Evolutionary conservation across 768 basidiomycete species (phyloP).

Genomic region (Boletus patriciae): DNA sequence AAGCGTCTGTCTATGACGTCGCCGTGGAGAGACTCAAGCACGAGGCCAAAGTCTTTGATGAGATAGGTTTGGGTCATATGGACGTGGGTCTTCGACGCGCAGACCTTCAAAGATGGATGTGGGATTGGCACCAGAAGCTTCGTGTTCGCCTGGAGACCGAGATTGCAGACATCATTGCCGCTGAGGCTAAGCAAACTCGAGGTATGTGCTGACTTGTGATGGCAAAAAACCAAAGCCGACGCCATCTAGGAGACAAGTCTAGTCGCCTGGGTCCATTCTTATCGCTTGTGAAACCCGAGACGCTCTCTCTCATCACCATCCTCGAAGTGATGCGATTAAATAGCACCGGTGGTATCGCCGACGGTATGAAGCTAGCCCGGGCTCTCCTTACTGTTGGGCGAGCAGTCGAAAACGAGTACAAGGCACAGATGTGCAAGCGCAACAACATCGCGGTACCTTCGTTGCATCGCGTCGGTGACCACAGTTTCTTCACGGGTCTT

Average conservation of each 20-base stretch:
- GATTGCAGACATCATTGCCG: slow-evolving; percentile 43
- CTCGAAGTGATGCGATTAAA: slow-evolving; percentile 84
- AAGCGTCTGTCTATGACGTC: slow-evolving; percentile 83
- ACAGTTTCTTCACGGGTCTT: slow-evolving; percentile 54
- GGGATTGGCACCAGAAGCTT: slow-evolving; percentile 77
- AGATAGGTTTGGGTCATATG: slow-evolving; percentile 53
- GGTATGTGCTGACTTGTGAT: slow-evolving; percentile 15
- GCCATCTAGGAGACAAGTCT: slow-evolving; percentile 10
- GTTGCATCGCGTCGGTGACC: slow-evolving; percentile 27
- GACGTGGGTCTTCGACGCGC: slow-evolving; percentile 44
- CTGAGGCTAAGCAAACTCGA: slow-evolving; percentile 34
- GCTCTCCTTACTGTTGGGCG: slow-evolving; percentile 78
- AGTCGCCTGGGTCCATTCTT: slow-evolving; percentile 66
- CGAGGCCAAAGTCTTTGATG: slow-evolving; percentile 56
- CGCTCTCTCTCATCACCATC: slow-evolving; percentile 85
- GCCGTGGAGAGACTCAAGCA: slow-evolving; percentile 70
- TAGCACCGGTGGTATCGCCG: slow-evolving; percentile 70
- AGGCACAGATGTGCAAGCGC: slow-evolving; percentile 73
- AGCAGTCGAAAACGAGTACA: slow-evolving; percentile 89
- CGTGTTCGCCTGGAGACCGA: slow-evolving; percentile 49
- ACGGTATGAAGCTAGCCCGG: slow-evolving; percentile 88
- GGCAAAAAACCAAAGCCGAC: not conserved
- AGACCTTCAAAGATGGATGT: slow-evolving; percentile 78
- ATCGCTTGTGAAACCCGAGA: slow-evolving; percentile 68
- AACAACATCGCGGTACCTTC: slow-evolving; percentile 55